A percentile compares a stretch with the other conserved stretches of the same genome.
These are phyloP conservation scores for Botrytis pseudocinerea DNA, from an alignment of 2,329 filamentous ascomycete genomes.

Conservation along the genomic window DNA sequence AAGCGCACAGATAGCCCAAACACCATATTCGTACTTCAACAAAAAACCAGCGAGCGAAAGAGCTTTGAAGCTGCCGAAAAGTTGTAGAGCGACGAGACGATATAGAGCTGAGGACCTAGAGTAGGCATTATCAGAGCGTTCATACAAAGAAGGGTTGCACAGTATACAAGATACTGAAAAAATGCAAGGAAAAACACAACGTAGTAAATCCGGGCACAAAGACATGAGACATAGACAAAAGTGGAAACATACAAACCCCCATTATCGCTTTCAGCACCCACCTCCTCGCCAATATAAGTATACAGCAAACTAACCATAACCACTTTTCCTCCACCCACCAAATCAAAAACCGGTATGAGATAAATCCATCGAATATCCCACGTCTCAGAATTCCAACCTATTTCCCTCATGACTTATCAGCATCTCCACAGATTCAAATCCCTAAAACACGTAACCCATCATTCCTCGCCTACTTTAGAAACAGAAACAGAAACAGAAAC, in stretches of 20 bases:
- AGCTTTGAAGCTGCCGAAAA: neutral
- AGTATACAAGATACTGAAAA: neutral
- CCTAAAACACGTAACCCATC: neutral
- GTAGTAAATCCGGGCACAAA: neutral
- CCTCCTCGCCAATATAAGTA: neutral
- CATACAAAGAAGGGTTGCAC: neutral
- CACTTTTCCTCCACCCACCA: neutral
- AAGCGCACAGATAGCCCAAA: neutral
- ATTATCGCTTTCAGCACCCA: neutral
- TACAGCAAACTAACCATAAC: neutral
- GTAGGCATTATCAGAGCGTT: neutral
- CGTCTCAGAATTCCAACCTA: constrained; percentile 5
- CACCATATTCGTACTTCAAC: neutral
- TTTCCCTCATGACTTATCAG: neutral
- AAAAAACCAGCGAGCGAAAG: neutral
- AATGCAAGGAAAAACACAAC: neutral
- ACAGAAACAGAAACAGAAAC: neutral
- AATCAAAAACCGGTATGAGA: neutral
- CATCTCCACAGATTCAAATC: neutral
- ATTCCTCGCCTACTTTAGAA: too few relatives aligned
- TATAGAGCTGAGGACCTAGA: neutral
- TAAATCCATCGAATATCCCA: constrained; percentile 7
- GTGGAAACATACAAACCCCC: neutral
- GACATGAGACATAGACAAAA: neutral
- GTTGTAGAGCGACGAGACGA: neutral